Evolutionary conservation across 1,284 basidiomycete genomes (phyloP), one percentile per base, ranked within the genome.

Genomic region (Phylloboletellus chloephorus): DNA sequence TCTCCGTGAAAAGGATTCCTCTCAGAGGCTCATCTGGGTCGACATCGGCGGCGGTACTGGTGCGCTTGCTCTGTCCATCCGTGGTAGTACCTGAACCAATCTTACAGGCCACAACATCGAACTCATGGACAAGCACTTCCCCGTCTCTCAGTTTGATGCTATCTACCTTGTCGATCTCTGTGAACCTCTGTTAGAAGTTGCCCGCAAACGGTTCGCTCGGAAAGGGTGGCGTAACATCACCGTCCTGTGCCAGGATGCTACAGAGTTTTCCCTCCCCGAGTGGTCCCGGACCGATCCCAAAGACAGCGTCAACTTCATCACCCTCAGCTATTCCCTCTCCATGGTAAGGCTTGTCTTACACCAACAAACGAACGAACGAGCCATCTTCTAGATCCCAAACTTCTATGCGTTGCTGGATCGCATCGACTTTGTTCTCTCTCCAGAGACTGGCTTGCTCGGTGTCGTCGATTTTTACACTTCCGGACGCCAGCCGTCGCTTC

Each of bases 381-480:
- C n/a, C 40, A 23, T 9, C 21, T 7, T 33, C 26, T 31, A 82
- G 81, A 85, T 87, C 31, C 82, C 83, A 8, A 76, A 74, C 39
- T 87, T 81, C 62, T 82, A 81, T 57, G 67, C 78, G 6, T 70
- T 82, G 3, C 64, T 88, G 24, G 86, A 89, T 57, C 72, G 82
- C 10, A 74, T 88, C 50, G 79, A 86, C 44, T 72, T 79, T 38
- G 73, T 87, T 21, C 70, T 90, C 17, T 76, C 78, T 48, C 79
- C 83, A 4, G 61, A 76, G 37, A 66, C 71, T 0, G 87, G 88
- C 31, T 58, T 90, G 3, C 64, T 89, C 21, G 75, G 77, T 28
- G 85, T 89, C 8, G 82, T 77, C 20, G 87, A 90, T 67, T 90
- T 90, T 56, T 90, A 89, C 61, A 85, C 85, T 2, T 80, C 85